Percentiles rank a stretch among this genome's conserved stretches.
phyloP scores from a whole-genome alignment of 129 eudicot genomes.

The Gnaphalium uliginosum region DNA sequence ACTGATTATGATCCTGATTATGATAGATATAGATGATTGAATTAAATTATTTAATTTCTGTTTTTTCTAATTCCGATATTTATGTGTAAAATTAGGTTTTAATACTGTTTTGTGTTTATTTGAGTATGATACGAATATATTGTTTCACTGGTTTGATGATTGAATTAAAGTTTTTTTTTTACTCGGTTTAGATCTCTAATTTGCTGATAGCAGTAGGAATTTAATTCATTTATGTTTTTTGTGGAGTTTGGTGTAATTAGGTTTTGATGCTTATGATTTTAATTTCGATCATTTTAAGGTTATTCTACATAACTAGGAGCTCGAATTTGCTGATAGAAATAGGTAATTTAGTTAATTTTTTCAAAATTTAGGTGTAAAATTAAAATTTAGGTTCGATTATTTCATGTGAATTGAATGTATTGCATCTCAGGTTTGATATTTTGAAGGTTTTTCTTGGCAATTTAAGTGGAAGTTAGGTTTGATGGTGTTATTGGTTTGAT shows the following conservation, averaged over 20 bases:
- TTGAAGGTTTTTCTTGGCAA: not conserved
- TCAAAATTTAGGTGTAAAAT: no score
- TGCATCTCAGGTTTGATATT: not conserved
- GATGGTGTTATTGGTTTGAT: not conserved
- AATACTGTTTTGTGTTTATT: constrained; percentile 11
- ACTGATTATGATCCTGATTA: constrained; percentile 72
- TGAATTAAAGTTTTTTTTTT: not conserved
- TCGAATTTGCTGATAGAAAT: no score
- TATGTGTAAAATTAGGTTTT: constrained; percentile 35
- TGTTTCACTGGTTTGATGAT: constrained; percentile 20
- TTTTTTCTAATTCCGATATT: not conserved
- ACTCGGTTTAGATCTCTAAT: constrained; percentile 8
- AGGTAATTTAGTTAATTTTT: not conserved
- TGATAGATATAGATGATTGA: constrained; percentile 43
- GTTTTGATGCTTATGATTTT: not conserved
- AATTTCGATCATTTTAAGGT: no score
- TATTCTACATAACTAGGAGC: no score
- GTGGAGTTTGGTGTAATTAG: not conserved
- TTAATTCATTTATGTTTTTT: not conserved
- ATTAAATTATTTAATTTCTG: not conserved
- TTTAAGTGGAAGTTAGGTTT: not conserved
- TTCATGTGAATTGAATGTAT: no score
- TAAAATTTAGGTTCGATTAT: no score
- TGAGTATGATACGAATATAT: constrained; percentile 13
- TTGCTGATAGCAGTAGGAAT: not conserved